A percentile compares a stretch with the other conserved stretches of the same genome.
These are phyloP conservation scores for Phyllachora maydis DNA, from an alignment of 2,329 filamentous ascomycete species.

Conservation along the genomic window DNA sequence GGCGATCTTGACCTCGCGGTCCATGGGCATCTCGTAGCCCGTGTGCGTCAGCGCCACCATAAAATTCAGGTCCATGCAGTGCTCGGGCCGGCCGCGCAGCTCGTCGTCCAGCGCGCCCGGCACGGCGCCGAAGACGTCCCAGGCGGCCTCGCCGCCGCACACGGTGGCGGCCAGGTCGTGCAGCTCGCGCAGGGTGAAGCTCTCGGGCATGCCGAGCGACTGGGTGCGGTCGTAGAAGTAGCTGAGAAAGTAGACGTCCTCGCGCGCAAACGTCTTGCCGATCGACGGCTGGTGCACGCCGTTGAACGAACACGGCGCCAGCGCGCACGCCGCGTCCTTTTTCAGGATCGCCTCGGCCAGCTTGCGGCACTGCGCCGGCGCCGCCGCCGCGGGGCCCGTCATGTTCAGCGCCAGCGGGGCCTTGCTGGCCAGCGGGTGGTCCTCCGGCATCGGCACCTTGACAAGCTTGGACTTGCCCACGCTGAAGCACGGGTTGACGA, in stretches of 20 bases:
- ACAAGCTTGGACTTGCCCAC: constrained; percentile 60
- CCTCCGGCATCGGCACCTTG: constrained; percentile 46
- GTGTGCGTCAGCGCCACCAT: constrained; percentile 86
- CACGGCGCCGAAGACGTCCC: constrained; percentile 63
- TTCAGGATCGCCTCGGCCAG: constrained; percentile 78
- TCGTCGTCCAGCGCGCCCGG: constrained; percentile 61
- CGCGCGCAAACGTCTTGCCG: constrained; percentile 73
- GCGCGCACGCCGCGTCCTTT: constrained; percentile 63
- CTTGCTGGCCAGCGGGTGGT: constrained; percentile 41
- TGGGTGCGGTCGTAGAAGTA: constrained; percentile 95
- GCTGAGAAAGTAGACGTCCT: constrained; percentile 91
- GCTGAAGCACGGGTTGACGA: constrained; percentile 71
- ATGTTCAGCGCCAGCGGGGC: constrained; percentile 51
- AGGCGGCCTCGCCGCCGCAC: constrained; percentile 55
- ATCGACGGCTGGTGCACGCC: constrained; percentile 87
- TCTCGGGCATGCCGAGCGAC: constrained; percentile 94
- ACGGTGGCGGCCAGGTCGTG: constrained; percentile 71
- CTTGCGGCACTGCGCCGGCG: constrained; percentile 72
- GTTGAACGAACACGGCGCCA: constrained; percentile 95
- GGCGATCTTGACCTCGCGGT: constrained; percentile 88
- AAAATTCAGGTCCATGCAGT: constrained; percentile 89
- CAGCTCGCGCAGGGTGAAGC: constrained; percentile 80
- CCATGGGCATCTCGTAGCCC: constrained; percentile 94
- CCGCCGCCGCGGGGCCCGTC: constrained; percentile 56
- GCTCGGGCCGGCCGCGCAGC: constrained; percentile 65